These are phyloP conservation scores for Tolypocladium tundrense DNA, from an alignment of 2,329 filamentous ascomycete genomes.

Conservation along the genomic window DNA sequence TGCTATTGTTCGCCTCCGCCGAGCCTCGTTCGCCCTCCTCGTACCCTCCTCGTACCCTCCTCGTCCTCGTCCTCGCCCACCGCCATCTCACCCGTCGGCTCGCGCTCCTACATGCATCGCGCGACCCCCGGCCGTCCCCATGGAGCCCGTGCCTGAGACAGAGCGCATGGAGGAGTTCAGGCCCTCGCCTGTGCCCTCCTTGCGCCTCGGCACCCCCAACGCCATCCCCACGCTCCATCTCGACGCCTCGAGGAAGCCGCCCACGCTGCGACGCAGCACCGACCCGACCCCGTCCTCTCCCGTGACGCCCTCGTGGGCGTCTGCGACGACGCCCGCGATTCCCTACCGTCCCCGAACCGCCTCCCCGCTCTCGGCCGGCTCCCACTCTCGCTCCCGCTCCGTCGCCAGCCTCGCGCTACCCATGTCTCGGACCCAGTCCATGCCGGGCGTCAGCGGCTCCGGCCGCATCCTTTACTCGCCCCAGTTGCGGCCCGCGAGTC, in stretches of 20 bases:
- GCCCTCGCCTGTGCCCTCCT: conserved; percentile 43
- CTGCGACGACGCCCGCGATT: conserved; percentile 34
- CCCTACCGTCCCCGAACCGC: conserved; percentile 53
- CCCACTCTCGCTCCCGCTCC: conserved; percentile 48
- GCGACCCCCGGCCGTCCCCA: conserved; percentile 19
- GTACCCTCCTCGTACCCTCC: neutral
- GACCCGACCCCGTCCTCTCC: conserved; percentile 46
- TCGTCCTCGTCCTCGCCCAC: neutral
- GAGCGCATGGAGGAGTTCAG: conserved; percentile 59
- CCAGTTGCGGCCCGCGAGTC: conserved; percentile 42
- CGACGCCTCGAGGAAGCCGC: conserved; percentile 39
- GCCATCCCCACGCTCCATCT: conserved; percentile 28
- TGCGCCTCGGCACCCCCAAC: conserved; percentile 34
- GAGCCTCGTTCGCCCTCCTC: neutral
- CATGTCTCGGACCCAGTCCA: conserved; percentile 54
- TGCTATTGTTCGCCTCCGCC: neutral
- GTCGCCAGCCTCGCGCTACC: conserved; percentile 42
- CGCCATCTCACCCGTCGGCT: neutral
- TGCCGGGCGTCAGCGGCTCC: conserved; percentile 51
- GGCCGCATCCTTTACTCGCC: conserved; percentile 48
- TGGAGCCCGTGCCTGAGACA: conserved; percentile 60
- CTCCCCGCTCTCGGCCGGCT: conserved; percentile 44
- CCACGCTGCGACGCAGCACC: conserved; percentile 45
- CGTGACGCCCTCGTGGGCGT: conserved; percentile 37
- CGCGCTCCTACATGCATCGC: conserved; percentile 1